Evolutionary conservation across 768 basidiomycete genomes (phyloP).

Genomic region (Ramaria rubella): DNA sequence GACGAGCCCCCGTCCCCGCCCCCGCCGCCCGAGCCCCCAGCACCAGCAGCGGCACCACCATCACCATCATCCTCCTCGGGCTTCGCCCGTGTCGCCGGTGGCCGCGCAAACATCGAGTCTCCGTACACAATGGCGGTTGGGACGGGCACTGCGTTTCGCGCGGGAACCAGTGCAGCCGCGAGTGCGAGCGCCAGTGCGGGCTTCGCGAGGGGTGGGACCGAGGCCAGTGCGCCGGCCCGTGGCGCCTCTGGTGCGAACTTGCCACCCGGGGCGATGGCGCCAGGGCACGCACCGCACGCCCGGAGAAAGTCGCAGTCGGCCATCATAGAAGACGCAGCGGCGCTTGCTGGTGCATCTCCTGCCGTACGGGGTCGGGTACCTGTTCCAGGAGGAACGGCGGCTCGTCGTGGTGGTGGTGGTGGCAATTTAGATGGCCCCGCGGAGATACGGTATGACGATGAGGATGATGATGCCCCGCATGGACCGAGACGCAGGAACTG

Average conservation of each 20-base stretch:
- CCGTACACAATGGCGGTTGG: constrained; percentile 69
- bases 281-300: constrained; percentile 37
- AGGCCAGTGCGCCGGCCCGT: constrained; percentile 20
- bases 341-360: constrained; percentile 7
- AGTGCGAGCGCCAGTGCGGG: constrained; percentile 43
- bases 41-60: constrained; percentile 11
- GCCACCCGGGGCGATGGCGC: constrained; percentile 61
- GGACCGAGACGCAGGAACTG: not conserved
- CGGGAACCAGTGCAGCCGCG: constrained; percentile 25
- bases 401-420: not conserved
- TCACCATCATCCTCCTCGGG: constrained; percentile 40
- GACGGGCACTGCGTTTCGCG: no score
- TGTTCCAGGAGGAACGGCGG: not conserved
- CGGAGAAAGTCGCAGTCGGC: constrained; percentile 81
- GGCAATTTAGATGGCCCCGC: not conserved
- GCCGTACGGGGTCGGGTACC: not conserved
- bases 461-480: not conserved
- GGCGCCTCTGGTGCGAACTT: constrained; percentile 11
- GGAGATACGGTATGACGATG: not conserved
- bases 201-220: constrained; percentile 43
- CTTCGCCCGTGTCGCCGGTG: constrained; percentile 84
- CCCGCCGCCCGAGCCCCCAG: constrained; percentile 12
- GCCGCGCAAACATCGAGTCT: constrained; percentile 75
- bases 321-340: constrained; percentile 61
- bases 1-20: constrained; percentile 22